Percentiles rank a stretch among this genome's conserved stretches.
phyloP scores from a whole-genome alignment of 2,329 filamentous ascomycete genomes.

The Cladobotryum mycophilum region DNA sequence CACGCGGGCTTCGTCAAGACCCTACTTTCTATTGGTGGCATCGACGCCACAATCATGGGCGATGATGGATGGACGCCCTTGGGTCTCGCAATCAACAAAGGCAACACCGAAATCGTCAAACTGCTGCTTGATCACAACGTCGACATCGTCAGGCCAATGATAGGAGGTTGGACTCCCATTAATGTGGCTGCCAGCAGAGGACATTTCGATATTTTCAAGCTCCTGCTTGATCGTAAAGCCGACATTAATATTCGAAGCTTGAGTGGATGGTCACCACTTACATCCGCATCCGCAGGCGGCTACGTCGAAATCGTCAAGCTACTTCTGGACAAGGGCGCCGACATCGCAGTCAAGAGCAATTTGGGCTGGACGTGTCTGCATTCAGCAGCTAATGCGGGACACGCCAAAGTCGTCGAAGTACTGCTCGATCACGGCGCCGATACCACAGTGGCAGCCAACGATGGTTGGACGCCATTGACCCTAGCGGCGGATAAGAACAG shows the following conservation, averaged over 20 bases:
- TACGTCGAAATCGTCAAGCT: conserved; percentile 2
- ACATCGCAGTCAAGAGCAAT: not conserved
- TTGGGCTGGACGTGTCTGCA: conserved; percentile 10
- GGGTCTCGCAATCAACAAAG: conserved; percentile 2
- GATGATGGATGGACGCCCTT: conserved; percentile 7
- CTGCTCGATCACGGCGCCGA: conserved; percentile 8
- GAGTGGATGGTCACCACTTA: conserved; percentile 5
- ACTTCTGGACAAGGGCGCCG: conserved; percentile 10
- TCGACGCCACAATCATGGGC: not conserved
- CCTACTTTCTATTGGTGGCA: conserved; percentile 2
- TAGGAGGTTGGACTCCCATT: conserved; percentile 5
- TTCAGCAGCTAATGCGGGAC: conserved; percentile 5
- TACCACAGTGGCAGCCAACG: not conserved
- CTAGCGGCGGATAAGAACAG: conserved; percentile 5
- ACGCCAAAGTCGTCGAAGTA: conserved; percentile 3
- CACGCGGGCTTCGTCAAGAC: not conserved
- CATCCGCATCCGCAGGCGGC: conserved; percentile 1
- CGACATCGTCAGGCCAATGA: not conserved
- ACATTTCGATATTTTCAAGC: not conserved
- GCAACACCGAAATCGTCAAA: conserved; percentile 1
- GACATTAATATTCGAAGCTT: conserved; percentile 1
- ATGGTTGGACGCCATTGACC: conserved; percentile 7
- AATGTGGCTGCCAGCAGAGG: conserved; percentile 6
- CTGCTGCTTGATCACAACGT: conserved; percentile 1
- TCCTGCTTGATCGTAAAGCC: conserved; percentile 5